Evolutionary conservation across 78 protist genomes (phyloP).

Genomic region (Chrysochromulina tobinii): DNA sequence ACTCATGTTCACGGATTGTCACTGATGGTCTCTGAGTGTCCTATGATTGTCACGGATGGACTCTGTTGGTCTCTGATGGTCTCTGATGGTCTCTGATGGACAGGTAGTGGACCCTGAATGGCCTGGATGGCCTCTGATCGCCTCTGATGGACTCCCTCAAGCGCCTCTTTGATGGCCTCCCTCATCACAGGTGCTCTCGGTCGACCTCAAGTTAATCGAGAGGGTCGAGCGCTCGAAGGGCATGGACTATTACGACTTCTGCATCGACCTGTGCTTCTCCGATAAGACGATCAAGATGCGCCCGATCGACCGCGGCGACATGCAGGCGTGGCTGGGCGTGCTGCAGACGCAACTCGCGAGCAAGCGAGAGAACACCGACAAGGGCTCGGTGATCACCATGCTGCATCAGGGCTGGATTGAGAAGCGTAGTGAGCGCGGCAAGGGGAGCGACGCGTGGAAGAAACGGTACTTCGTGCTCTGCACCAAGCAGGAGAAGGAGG

Average conservation of each 20-base stretch:
- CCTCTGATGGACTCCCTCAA: no score
- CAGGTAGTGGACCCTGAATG: no score
- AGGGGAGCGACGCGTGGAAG: neutral
- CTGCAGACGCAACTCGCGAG: neutral
- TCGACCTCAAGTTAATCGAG: neutral
- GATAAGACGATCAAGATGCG: neutral
- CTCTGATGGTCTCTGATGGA: no score
- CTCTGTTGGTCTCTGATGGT: no score
- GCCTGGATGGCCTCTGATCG: no score
- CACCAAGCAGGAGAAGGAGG: neutral
- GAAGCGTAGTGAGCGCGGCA: neutral
- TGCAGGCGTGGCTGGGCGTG: slow-evolving; percentile 12
- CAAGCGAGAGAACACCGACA: neutral
- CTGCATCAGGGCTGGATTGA: slow-evolving; percentile 4
- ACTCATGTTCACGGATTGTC: no score
- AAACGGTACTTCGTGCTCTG: neutral
- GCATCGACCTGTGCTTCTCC: neutral
- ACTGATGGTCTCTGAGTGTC: no score
- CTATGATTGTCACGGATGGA: no score
- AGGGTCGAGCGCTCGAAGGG: neutral
- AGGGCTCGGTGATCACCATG: neutral
- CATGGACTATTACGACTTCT: neutral
- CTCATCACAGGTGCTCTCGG: neutral
- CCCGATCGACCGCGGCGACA: slow-evolving; percentile 12
- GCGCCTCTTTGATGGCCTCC: no score